Conservation (phyloP, 1,284 basidiomycete species). For the Fomitopsis palustris region DNA sequence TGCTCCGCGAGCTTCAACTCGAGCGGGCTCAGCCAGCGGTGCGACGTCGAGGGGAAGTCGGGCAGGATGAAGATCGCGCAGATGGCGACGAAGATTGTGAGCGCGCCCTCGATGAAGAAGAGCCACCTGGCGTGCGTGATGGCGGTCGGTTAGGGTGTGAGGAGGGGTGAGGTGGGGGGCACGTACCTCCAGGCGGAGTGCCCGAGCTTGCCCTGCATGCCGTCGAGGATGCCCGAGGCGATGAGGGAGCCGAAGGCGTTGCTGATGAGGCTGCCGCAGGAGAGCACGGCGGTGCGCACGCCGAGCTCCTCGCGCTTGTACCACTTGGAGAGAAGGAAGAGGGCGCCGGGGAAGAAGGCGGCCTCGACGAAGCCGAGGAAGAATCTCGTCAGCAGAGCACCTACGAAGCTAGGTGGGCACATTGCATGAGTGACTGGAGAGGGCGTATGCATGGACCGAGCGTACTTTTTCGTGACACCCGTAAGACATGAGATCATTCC, state of each 20-base stretch:
- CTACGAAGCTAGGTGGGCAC: constrained; percentile 49
- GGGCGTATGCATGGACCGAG: background rate
- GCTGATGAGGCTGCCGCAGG: constrained; percentile 70
- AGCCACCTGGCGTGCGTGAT: constrained; percentile 41
- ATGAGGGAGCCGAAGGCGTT: constrained; percentile 83
- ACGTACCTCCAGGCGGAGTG: constrained; percentile 61
- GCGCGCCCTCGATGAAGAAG: constrained; percentile 69
- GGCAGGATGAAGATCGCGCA: constrained; percentile 68
- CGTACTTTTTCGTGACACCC: constrained; percentile 24
- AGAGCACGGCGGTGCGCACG: constrained; percentile 71
- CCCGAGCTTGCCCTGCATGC: constrained; percentile 70
- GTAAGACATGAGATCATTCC: constrained; percentile 22
- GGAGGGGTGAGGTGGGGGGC: background rate
- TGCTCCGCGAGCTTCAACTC: constrained; percentile 66
- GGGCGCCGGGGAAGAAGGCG: constrained; percentile 69
- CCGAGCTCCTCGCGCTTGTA: constrained; percentile 68
- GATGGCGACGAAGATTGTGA: constrained; percentile 64
- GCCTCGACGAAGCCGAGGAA: constrained; percentile 71
- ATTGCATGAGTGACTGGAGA: background rate
- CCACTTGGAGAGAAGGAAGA: constrained; percentile 70
- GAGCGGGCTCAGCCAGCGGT: constrained; percentile 50
- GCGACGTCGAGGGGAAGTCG: constrained; percentile 64
- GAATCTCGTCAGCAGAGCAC: constrained; percentile 72
- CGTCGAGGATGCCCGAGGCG: constrained; percentile 67
- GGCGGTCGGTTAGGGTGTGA: background rate